A percentile compares a stretch with the other conserved stretches of the same genome.
Evolutionary conservation across 352 stramenopile genomes (phyloP).

Genomic region (Phytophthora citrophthora): DNA sequence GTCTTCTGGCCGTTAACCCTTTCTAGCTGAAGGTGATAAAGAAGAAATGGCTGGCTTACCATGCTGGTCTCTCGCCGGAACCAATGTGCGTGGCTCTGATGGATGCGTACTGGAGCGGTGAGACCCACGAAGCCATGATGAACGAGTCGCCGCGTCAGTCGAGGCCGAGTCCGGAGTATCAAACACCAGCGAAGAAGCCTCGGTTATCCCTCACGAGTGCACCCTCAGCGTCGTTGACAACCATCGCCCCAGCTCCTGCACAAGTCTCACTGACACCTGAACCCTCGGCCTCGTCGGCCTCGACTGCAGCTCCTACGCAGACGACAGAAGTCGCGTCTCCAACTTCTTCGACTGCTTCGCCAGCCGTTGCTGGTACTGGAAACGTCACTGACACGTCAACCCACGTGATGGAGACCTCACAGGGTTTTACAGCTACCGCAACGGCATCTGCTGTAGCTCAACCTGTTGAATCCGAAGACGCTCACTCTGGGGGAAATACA

Average conservation of each 20-base stretch:
- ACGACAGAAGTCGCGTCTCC: not conserved
- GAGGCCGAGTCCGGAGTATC: constrained; percentile 10
- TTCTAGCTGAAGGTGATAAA: constrained; percentile 27
- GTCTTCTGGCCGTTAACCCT: constrained; percentile 8
- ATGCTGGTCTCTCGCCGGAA: constrained; percentile 10
- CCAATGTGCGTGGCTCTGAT: constrained; percentile 24
- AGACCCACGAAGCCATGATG: not conserved
- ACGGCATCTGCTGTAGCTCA: constrained; percentile 6
- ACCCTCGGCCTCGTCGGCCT: not conserved
- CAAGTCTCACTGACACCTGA: not conserved
- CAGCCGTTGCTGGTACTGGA: not conserved
- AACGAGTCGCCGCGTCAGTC: not conserved
- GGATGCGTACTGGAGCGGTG: constrained; percentile 15
- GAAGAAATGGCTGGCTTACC: constrained; percentile 32
- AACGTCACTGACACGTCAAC: not conserved
- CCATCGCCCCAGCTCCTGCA: constrained; percentile 9
- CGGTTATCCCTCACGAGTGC: not conserved
- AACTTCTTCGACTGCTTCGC: not conserved
- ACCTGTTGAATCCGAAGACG: not conserved
- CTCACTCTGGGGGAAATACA: not conserved
- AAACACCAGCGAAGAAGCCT: constrained; percentile 7
- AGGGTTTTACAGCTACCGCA: constrained; percentile 15
- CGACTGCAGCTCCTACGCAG: not conserved
- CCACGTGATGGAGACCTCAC: not conserved
- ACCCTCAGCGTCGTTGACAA: not conserved